Evolutionary conservation across 2,329 filamentous ascomycete species (phyloP).

Genomic region (Pseudopithomyces chartarum): DNA sequence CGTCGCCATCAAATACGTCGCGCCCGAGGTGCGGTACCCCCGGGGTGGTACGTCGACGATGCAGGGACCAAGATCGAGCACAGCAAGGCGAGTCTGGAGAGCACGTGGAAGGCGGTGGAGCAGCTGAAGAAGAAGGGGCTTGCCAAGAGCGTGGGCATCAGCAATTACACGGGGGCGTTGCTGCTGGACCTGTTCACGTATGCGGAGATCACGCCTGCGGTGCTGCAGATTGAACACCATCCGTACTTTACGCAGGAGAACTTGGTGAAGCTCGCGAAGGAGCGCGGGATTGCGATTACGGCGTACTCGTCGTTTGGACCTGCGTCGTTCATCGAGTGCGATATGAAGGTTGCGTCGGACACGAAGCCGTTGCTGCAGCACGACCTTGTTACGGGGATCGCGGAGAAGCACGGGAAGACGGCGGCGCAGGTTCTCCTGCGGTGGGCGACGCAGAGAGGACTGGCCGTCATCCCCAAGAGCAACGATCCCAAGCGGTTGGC

Average conservation of each 20-base stretch:
- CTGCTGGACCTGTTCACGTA: constrained; percentile 63
- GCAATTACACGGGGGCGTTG: constrained; percentile 44
- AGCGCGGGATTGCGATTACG: constrained; percentile 40
- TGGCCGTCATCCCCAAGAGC: constrained; percentile 46
- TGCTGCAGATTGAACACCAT: constrained; percentile 46
- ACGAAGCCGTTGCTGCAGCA: constrained; percentile 41
- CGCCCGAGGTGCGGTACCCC: constrained; percentile 43
- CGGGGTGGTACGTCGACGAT: constrained; percentile 43
- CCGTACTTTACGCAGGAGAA: constrained; percentile 44
- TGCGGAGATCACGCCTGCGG: constrained; percentile 43
- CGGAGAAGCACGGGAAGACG: constrained; percentile 66
- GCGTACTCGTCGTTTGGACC: constrained; percentile 55
- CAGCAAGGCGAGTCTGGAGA: constrained; percentile 39
- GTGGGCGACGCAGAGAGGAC: constrained; percentile 78
- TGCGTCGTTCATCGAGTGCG: constrained; percentile 42
- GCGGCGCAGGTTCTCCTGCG: constrained; percentile 82
- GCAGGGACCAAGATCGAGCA: constrained; percentile 42
- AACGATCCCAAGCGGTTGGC: constrained; percentile 35
- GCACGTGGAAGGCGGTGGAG: constrained; percentile 51
- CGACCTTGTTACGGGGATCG: constrained; percentile 69
- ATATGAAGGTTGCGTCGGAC: constrained; percentile 39
- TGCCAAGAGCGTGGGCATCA: constrained; percentile 44
- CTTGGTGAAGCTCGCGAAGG: constrained; percentile 40
- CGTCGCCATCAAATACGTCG: constrained; percentile 69
- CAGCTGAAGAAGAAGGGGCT: constrained; percentile 39